Conservation (phyloP, 1,284 basidiomycete genomes). For the Fistulinella cinereoalba region DNA sequence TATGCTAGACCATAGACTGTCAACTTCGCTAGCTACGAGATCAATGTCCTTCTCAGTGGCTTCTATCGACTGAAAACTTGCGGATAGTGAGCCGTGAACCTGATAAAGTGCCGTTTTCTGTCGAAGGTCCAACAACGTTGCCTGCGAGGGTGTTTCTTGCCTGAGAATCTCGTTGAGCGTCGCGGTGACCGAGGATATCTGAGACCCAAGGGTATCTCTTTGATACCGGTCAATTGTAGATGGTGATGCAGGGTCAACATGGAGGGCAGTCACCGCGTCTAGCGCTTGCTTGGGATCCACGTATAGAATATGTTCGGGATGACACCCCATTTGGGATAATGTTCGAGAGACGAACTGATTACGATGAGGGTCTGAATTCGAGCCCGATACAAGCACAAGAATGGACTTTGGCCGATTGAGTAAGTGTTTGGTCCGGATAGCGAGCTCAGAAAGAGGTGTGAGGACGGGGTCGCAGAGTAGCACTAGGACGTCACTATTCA, state of each 20-base stretch:
- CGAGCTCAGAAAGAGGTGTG: constrained; percentile 42
- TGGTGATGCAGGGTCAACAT: constrained; percentile 43
- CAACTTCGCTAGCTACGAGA: constrained; percentile 24
- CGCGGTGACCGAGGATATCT: constrained; percentile 46
- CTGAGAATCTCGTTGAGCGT: constrained; percentile 39
- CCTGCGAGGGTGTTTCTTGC: constrained; percentile 1
- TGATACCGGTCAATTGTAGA: constrained; percentile 60
- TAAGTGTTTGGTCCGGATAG: constrained; percentile 33
- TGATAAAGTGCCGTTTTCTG: constrained; percentile 34
- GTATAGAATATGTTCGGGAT: constrained; percentile 41
- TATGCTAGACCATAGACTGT: constrained; percentile 35
- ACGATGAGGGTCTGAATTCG: constrained; percentile 16
- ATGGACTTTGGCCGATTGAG: constrained; percentile 51
- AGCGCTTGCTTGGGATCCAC: constrained; percentile 57
- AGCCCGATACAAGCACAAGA: constrained; percentile 44
- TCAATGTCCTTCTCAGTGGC: constrained; percentile 32
- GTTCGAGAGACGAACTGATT: constrained; percentile 16
- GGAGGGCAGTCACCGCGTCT: constrained; percentile 48
- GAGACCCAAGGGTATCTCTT: constrained; percentile 56
- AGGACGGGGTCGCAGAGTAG: constrained; percentile 58
- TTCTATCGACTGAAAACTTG: constrained; percentile 32
- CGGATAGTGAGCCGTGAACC: constrained; percentile 35
- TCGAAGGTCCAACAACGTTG: constrained; percentile 20
- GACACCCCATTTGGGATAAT: constrained; percentile 17
- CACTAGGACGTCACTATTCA: constrained; percentile 56